A percentile compares a stretch with the other conserved stretches of the same genome.
phyloP scores from a whole-genome alignment of 441 rosid genomes.

The Manihot esculenta region DNA sequence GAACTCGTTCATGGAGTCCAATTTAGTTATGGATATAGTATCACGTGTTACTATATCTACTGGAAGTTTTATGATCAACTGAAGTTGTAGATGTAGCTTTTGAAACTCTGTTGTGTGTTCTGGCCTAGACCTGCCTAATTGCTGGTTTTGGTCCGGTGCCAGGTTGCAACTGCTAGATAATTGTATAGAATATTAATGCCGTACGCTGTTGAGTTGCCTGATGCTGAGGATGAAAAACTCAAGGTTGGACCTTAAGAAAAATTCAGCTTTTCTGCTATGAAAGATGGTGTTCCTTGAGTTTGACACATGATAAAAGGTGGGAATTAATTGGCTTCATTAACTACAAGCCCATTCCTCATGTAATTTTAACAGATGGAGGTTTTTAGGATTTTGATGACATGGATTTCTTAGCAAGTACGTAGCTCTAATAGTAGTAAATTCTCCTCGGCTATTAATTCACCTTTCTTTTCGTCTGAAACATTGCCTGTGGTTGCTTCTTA shows the following conservation, averaged over 20 bases:
- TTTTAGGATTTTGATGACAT: slow-evolving; percentile 7
- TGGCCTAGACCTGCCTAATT: too few species aligned
- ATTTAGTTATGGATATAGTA: neutral
- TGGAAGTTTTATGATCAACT: neutral
- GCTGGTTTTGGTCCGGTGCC: too few species aligned
- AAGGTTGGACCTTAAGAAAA: slow-evolving; percentile 63
- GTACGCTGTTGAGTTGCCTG: slow-evolving; percentile 53
- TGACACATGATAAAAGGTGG: too few species aligned
- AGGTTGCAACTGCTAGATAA: too few species aligned
- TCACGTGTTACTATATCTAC: too few species aligned
- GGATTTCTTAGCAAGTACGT: slow-evolving; percentile 17
- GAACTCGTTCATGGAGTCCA: neutral
- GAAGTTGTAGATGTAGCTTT: neutral
- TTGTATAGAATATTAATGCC: too few species aligned
- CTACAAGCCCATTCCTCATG: neutral
- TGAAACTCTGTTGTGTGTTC: neutral
- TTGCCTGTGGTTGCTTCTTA: too few species aligned
- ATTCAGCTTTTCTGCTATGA: slow-evolving; percentile 50
- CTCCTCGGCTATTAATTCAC: neutral
- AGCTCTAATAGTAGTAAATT: neutral
- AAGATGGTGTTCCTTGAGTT: slow-evolving; percentile 48
- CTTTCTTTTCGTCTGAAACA: too few species aligned
- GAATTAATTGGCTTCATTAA: neutral
- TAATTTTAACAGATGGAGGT: slow-evolving; percentile 12
- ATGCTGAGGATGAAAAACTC: slow-evolving; percentile 58